phyloP scores from a whole-genome alignment of 192 early-diverging fungal genomes.

The Coemansia sp. region DNA sequence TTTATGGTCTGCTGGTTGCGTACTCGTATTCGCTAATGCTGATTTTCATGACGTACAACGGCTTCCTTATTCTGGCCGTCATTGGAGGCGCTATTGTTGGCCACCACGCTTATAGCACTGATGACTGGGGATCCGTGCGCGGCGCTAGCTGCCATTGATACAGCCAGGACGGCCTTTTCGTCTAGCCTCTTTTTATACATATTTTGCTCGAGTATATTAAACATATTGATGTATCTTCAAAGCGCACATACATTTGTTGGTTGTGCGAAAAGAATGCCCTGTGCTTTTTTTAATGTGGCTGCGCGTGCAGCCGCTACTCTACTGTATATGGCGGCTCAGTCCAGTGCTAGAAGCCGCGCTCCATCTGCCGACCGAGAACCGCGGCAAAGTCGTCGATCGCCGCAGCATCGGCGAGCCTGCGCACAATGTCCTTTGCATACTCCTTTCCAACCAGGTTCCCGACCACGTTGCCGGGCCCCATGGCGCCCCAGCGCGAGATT shows the following conservation, averaged over 20 bases:
- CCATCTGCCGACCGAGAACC: conserved; percentile 29
- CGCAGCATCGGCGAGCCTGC: conserved; percentile 41
- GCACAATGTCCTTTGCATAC: conserved; percentile 69
- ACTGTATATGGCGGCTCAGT: too few relatives aligned
- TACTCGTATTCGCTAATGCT: conserved; percentile 75
- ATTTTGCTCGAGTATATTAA: too few relatives aligned
- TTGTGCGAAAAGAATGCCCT: too few relatives aligned
- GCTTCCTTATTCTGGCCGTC: conserved; percentile 64
- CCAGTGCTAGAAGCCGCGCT: conserved; percentile 33
- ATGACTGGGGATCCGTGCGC: conserved; percentile 38
- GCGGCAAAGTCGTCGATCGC: conserved; percentile 41
- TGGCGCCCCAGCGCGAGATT: conserved; percentile 78
- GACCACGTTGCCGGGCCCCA: conserved; percentile 84
- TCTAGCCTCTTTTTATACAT: too few relatives aligned
- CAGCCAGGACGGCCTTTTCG: not conserved
- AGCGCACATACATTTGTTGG: not conserved
- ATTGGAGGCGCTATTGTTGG: conserved; percentile 67
- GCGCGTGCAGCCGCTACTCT: too few relatives aligned
- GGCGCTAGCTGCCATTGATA: conserved; percentile 50
- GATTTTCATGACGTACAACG: conserved; percentile 84
- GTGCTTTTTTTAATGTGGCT: too few relatives aligned
- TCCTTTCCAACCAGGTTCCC: conserved; percentile 88
- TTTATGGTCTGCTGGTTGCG: conserved; percentile 63
- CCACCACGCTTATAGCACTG: conserved; percentile 53
- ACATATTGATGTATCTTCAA: too few relatives aligned